phyloP scores from a whole-genome alignment of 1,139 yeast genomes.

The Waltiozyma sp. region DNA sequence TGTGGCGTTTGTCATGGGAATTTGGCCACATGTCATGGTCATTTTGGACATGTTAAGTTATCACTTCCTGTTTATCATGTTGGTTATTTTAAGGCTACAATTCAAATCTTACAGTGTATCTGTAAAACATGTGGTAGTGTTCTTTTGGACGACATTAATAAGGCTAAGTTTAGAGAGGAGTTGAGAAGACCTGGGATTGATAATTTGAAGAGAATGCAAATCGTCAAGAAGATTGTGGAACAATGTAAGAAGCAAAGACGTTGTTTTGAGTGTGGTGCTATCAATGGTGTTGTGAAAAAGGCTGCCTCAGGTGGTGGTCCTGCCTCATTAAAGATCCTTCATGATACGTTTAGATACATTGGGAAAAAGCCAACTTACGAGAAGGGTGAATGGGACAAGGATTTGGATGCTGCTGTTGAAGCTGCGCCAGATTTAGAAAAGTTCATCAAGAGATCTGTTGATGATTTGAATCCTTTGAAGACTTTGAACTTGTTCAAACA shows the following conservation, averaged over 20 bases:
- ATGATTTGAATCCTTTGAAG: slow-evolving; percentile 88
- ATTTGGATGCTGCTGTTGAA: slow-evolving; percentile 59
- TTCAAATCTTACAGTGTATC: slow-evolving; percentile 79
- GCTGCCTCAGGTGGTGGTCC: slow-evolving; percentile 90
- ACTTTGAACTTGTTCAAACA: slow-evolving; percentile 82
- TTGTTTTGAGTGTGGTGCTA: slow-evolving; percentile 75
- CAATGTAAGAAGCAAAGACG: slow-evolving; percentile 94
- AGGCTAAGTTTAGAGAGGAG: slow-evolving; percentile 60
- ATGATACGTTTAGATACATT: slow-evolving; percentile 91
- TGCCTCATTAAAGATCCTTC: slow-evolving; percentile 89
- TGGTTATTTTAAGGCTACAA: slow-evolving; percentile 89
- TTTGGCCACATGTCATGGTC: slow-evolving; percentile 94
- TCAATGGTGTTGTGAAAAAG: slow-evolving; percentile 94
- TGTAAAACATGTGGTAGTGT: slow-evolving; percentile 86
- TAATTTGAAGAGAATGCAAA: slow-evolving; percentile 83
- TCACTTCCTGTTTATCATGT: slow-evolving; percentile 97
- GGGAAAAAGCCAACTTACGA: slow-evolving; percentile 87
- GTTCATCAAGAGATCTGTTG: slow-evolving; percentile 78
- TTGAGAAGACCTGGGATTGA: slow-evolving; percentile 83
- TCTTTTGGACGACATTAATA: slow-evolving; percentile 61
- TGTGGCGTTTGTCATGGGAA: slow-evolving; percentile 90
- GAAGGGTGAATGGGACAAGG: slow-evolving; percentile 76
- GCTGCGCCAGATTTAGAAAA: slow-evolving; percentile 83
- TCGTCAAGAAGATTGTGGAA: slow-evolving; percentile 70
- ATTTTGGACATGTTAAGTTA: slow-evolving; percentile 87